Conservation (phyloP, 495 filamentous ascomycete species). For the Penicillium paradoxum region DNA sequence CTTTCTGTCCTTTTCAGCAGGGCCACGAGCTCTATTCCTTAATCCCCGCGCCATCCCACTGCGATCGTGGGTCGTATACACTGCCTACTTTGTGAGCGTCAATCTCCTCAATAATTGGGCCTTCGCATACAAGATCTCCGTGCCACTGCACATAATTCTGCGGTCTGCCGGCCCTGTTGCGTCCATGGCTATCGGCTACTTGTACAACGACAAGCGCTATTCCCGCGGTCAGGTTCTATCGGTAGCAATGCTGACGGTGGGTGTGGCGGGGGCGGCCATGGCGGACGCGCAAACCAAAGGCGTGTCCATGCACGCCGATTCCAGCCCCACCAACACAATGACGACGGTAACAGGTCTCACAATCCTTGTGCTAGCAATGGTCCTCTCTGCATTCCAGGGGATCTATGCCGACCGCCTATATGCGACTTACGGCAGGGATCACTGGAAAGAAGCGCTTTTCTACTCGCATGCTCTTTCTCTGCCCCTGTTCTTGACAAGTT, state of each 20-base stretch:
- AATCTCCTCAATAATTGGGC: conserved; percentile 97
- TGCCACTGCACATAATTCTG: conserved; percentile 95
- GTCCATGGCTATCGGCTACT: conserved; percentile 78
- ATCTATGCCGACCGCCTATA: conserved; percentile 92
- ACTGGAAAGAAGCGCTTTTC: conserved; percentile 96
- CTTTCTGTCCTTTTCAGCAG: conserved; percentile 66
- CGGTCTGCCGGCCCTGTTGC: conserved; percentile 92
- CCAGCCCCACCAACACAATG: conserved; percentile 11
- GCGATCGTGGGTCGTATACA: conserved; percentile 78
- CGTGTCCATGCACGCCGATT: conserved; percentile 25
- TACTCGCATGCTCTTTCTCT: conserved; percentile 81
- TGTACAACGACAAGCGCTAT: conserved; percentile 77
- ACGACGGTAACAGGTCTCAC: conserved; percentile 69
- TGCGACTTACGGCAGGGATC: conserved; percentile 65
- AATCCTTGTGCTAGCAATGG: conserved; percentile 82
- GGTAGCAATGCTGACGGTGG: conserved; percentile 76
- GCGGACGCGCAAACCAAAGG: conserved; percentile 83
- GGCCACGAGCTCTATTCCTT: conserved; percentile 59
- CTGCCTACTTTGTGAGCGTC: conserved; percentile 84
- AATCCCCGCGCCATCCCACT: conserved; percentile 77
- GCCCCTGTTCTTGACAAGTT: conserved; percentile 55
- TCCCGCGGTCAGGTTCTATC: conserved; percentile 71
- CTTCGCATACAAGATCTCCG: conserved; percentile 93
- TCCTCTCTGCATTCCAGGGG: conserved; percentile 90
- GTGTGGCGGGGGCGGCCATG: conserved; percentile 80